These are phyloP conservation scores for Rhizopogon sp. DNA, from an alignment of 768 basidiomycete species.

Conservation along the genomic window DNA sequence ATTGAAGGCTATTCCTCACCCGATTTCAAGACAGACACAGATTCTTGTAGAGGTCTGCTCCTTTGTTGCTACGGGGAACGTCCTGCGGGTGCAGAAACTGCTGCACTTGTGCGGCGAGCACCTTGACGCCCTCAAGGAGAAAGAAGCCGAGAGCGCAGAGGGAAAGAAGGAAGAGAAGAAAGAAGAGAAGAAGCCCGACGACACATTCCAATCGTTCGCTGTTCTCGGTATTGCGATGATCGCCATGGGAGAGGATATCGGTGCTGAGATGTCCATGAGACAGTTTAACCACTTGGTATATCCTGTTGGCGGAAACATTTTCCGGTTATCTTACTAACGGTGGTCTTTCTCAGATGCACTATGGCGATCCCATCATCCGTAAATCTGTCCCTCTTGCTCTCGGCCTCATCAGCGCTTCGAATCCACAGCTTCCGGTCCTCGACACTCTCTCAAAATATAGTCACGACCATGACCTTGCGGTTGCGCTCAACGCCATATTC, in stretches of 20 bases:
- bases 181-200: slow-evolving; percentile 49
- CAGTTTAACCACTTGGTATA: slow-evolving; percentile 95
- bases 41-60: slow-evolving; percentile 92
- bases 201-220: slow-evolving; percentile 87
- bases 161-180: slow-evolving; percentile 41
- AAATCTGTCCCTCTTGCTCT: slow-evolving; percentile 93
- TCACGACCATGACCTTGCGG: slow-evolving; percentile 96
- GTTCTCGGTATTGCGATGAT: slow-evolving; percentile 92
- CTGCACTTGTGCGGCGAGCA: slow-evolving; percentile 94
- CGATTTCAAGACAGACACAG: slow-evolving; percentile 84
- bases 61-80: slow-evolving; percentile 93
- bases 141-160: slow-evolving; percentile 26
- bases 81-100: slow-evolving; percentile 87
- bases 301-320: slow-evolving; percentile 3
- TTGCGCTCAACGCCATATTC: slow-evolving; percentile 95
- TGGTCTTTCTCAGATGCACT: slow-evolving; percentile 78
- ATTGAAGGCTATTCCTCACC: slow-evolving; percentile 89
- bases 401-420: slow-evolving; percentile 91
- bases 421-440: slow-evolving; percentile 89
- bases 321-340: slow-evolving; percentile 10
- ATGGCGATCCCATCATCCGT: slow-evolving; percentile 89
- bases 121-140: slow-evolving; percentile 45
- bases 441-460: slow-evolving; percentile 98
- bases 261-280: slow-evolving; percentile 94
- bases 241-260: slow-evolving; percentile 98